These are phyloP conservation scores for Trichoderma guizhouense DNA, from an alignment of 2,329 filamentous ascomycete species.

Conservation along the genomic window DNA sequence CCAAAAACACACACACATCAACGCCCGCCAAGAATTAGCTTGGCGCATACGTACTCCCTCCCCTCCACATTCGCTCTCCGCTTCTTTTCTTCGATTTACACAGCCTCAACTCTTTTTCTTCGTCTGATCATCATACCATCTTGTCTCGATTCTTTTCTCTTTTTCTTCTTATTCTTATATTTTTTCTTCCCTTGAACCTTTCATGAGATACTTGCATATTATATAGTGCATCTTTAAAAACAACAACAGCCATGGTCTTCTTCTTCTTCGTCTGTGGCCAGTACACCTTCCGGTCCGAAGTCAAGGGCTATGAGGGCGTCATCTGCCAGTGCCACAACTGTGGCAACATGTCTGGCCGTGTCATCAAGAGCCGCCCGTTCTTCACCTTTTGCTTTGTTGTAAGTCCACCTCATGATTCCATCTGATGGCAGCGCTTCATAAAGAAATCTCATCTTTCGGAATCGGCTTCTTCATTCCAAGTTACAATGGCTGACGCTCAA, in stretches of 20 bases:
- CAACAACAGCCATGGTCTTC: constrained; percentile 45
- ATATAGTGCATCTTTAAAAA: neutral
- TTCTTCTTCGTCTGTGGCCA: constrained; percentile 61
- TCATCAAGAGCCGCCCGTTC: constrained; percentile 65
- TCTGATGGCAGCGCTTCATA: no score
- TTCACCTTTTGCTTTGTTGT: constrained; percentile 78
- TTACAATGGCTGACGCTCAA: neutral
- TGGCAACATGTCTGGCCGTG: constrained; percentile 59
- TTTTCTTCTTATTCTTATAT: neutral
- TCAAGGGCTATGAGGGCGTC: constrained; percentile 59
- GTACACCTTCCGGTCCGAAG: constrained; percentile 57
- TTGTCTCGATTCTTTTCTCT: neutral
- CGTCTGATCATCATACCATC: neutral
- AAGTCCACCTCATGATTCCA: constrained; percentile 29
- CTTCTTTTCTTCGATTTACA: neutral
- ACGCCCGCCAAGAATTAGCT: neutral
- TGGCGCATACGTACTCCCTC: neutral
- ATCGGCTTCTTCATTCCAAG: neutral
- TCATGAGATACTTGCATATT: neutral
- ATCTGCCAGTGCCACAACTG: constrained; percentile 64
- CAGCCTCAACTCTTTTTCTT: neutral
- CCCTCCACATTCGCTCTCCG: neutral
- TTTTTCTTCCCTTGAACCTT: neutral
- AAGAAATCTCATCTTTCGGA: neutral
- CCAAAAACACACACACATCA: neutral